phyloP scores from a whole-genome alignment of 2,329 filamentous ascomycete genomes.

The Pseudogymnoascus verrucosus region DNA sequence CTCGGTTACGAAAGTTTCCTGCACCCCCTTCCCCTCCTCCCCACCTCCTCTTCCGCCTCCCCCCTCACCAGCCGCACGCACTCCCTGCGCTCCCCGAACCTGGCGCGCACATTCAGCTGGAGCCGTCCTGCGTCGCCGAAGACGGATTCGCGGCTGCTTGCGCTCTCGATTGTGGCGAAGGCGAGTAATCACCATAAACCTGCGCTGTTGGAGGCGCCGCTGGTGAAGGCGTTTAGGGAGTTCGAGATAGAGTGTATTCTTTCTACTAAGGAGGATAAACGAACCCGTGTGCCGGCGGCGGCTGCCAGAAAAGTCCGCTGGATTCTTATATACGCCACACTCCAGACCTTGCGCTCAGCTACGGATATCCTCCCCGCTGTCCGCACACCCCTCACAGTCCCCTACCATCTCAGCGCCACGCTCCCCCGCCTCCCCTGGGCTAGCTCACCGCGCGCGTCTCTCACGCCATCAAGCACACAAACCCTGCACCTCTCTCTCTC shows the following conservation, averaged over 20 bases:
- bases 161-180: slow-evolving; percentile 42
- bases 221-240: slow-evolving; percentile 60
- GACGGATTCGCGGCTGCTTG: slow-evolving; percentile 40
- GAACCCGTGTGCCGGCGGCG: slow-evolving; percentile 48
- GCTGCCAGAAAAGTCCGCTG: slow-evolving; percentile 73
- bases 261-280: slow-evolving; percentile 41
- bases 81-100: slow-evolving; percentile 9
- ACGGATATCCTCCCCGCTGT: slow-evolving; percentile 55
- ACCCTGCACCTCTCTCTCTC: slow-evolving; percentile 18
- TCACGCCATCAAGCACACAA: slow-evolving; percentile 16
- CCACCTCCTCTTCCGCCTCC: slow-evolving; percentile 26
- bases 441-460: slow-evolving; percentile 17
- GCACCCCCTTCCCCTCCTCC: slow-evolving; percentile 61
- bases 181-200: slow-evolving; percentile 39
- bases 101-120: slow-evolving; percentile 25
- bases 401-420: slow-evolving; percentile 41
- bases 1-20: slow-evolving; percentile 52
- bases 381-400: slow-evolving; percentile 43
- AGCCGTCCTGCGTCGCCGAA: slow-evolving; percentile 33
- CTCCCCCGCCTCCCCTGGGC: slow-evolving; percentile 23
- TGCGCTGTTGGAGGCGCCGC: slow-evolving; percentile 32
- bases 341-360: slow-evolving; percentile 63
- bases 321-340: slow-evolving; percentile 65
- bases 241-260: slow-evolving; percentile 58
- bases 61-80: background rate